Conservation (phyloP, 73 alveolate species). For the Uronychia binucleata region DNA sequence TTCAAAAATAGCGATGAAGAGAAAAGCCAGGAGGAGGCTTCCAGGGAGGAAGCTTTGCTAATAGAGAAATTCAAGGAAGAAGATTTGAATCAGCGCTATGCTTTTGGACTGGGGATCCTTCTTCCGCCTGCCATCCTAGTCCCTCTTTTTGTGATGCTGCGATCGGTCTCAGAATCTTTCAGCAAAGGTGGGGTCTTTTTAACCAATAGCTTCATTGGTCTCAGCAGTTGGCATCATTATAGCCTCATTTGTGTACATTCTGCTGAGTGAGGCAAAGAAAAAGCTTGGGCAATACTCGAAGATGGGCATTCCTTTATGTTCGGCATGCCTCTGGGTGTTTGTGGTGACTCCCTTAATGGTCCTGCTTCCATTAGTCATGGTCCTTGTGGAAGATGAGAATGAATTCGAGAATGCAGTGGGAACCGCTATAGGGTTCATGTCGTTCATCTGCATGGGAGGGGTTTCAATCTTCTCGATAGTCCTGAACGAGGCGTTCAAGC, state of each 20-base stretch:
- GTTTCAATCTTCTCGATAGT: conserved; percentile 16
- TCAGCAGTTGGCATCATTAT: conserved; percentile 1
- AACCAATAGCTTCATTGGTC: not conserved
- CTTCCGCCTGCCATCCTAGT: not conserved
- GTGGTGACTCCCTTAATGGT: conserved; percentile 1
- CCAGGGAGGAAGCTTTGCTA: not conserved
- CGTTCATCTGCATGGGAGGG: conserved; percentile 13
- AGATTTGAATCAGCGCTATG: not conserved
- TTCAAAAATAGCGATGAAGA: too few species aligned
- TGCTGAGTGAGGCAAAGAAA: conserved; percentile 6
- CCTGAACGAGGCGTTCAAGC: conserved; percentile 14
- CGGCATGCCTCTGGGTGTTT: conserved; percentile 9
- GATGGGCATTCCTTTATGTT: not conserved
- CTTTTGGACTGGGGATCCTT: not conserved
- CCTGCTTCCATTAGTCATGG: not conserved
- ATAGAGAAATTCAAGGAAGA: not conserved
- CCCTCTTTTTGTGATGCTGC: not conserved
- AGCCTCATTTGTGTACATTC: not conserved
- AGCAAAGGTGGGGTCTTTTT: not conserved
- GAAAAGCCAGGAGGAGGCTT: too few species aligned
- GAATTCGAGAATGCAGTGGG: not conserved
- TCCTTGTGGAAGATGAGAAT: not conserved
- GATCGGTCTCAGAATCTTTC: not conserved
- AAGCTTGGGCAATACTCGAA: not conserved
- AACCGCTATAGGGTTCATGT: not conserved